A percentile compares a stretch with the other conserved stretches of the same genome.
phyloP scores from a whole-genome alignment of 2,329 filamentous ascomycete species.

The Fusarium brachygibbosum region DNA sequence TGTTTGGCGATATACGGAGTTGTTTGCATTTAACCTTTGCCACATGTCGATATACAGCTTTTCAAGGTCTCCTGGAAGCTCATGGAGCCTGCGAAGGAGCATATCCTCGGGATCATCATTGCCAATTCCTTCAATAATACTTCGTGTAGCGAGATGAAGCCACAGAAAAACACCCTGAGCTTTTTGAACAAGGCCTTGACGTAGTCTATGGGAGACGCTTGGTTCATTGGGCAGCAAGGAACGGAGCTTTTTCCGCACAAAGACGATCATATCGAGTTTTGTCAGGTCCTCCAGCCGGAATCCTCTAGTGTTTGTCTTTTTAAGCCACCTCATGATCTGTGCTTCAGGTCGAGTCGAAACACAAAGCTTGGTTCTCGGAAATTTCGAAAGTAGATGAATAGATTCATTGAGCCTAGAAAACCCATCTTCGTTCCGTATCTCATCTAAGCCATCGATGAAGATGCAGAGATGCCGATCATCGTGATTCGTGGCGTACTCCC shows the following conservation, averaged over 20 bases:
- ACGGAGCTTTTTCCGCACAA: background rate
- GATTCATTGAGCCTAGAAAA: accelerated
- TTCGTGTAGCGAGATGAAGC: background rate
- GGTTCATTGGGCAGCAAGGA: accelerated
- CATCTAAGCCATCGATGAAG: background rate
- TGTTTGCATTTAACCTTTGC: constrained; percentile 12
- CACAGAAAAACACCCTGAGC: constrained; percentile 10
- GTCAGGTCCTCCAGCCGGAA: background rate
- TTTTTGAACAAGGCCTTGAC: background rate
- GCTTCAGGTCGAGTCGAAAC: background rate
- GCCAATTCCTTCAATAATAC: background rate
- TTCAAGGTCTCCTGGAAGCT: constrained; percentile 6
- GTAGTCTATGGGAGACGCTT: accelerated
- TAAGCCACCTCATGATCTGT: accelerated
- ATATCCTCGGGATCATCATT: background rate
- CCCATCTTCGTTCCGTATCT: background rate
- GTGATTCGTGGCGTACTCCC: accelerated
- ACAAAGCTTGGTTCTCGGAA: accelerated
- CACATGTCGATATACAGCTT: constrained; percentile 28
- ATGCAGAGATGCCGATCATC: accelerated
- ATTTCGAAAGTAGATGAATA: accelerated
- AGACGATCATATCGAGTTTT: background rate
- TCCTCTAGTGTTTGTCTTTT: accelerated
- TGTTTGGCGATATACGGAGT: constrained; percentile 5
- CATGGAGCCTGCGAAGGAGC: background rate